Conservation (phyloP, 2,329 filamentous ascomycete genomes). For the Falciphora oryzae region DNA sequence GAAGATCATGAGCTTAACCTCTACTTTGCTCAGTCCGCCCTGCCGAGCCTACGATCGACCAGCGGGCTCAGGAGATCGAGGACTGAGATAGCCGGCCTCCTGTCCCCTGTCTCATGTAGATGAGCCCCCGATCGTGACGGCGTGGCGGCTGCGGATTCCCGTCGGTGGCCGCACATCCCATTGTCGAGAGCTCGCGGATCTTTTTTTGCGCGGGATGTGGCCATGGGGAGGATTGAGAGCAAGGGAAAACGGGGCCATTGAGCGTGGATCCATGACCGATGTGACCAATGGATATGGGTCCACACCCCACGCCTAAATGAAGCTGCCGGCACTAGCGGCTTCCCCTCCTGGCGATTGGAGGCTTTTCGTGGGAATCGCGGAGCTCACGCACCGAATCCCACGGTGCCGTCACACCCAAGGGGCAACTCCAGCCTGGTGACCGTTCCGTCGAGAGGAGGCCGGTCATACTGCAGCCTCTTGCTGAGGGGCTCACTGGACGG, state of each 20-base stretch:
- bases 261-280: no score
- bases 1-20: background rate
- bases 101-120: background rate
- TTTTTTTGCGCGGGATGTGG: background rate
- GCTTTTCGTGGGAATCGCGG: constrained; percentile 5
- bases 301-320: background rate
- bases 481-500: no score
- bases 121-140: no score
- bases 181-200: background rate
- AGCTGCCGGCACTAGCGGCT: background rate
- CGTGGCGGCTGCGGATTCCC: background rate
- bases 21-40: background rate
- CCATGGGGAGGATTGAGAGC: background rate
- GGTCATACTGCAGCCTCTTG: no score
- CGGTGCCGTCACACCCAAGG: background rate
- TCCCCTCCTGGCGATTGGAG: constrained; percentile 2
- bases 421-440: background rate
- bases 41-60: no score
- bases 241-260: no score
- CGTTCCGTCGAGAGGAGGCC: background rate
- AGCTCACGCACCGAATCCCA: constrained; percentile 4
- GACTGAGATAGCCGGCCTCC: no score
- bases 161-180: no score
- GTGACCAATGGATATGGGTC: background rate
- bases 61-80: background rate